Evolutionary conservation across 1,284 basidiomycete genomes (phyloP).

Genomic region (Cutaneotrichosporon sp.): DNA sequence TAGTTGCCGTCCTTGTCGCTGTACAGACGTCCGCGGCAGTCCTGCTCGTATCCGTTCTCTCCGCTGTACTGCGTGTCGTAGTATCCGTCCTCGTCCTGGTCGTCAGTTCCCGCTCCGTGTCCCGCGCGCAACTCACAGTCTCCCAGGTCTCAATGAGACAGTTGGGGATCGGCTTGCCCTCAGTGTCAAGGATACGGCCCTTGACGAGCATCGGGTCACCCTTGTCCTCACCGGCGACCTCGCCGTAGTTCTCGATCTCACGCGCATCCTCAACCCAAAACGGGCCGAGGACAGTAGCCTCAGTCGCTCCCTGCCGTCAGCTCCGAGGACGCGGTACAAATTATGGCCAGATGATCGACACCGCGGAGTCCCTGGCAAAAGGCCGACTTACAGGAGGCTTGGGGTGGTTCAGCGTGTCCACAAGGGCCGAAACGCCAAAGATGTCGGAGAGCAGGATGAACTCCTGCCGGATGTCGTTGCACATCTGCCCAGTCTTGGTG

Average conservation of each 20-base stretch:
- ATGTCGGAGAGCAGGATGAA: slow-evolving; percentile 76
- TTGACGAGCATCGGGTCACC: slow-evolving; percentile 76
- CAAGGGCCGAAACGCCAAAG: slow-evolving; percentile 69
- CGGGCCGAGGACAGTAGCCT: slow-evolving; percentile 73
- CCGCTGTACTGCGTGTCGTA: slow-evolving; percentile 63
- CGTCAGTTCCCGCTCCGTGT: no score
- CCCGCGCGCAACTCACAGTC: no score
- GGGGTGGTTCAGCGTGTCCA: slow-evolving; percentile 72
- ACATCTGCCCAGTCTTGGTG: slow-evolving; percentile 66
- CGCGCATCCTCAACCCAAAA: slow-evolving; percentile 74
- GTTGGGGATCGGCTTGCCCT: slow-evolving; percentile 62
- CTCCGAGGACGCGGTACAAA: no score
- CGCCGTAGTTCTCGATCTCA: slow-evolving; percentile 56
- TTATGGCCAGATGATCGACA: no score
- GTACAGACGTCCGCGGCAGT: slow-evolving; percentile 68
- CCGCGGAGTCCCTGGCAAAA: no score
- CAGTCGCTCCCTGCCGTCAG: slow-evolving; percentile 56
- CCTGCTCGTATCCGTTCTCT: slow-evolving; percentile 55
- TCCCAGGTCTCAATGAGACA: slow-evolving; percentile 80
- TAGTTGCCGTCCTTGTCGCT: slow-evolving; percentile 63
- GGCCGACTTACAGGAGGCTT: slow-evolving; percentile 25
- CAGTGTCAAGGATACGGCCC: slow-evolving; percentile 61
- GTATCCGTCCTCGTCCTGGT: slow-evolving; percentile 55
- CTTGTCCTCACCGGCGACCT: slow-evolving; percentile 72
- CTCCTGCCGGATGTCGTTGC: slow-evolving; percentile 69